phyloP scores from a whole-genome alignment of 805 yeast genomes.

The Wickerhamomyces sydowiorum region DNA sequence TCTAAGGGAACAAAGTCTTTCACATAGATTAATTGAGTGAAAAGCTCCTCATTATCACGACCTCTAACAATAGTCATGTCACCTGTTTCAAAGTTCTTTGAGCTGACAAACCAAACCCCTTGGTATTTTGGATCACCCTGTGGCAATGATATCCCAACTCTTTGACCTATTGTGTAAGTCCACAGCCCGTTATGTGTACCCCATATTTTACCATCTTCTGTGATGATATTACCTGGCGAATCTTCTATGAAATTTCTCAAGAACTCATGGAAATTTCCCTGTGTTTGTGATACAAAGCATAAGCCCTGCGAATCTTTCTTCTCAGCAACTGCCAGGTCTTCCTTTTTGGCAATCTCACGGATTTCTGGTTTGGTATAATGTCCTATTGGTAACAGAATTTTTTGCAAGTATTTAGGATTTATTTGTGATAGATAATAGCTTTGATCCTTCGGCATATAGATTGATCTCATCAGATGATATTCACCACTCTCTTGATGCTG shows the following conservation, averaged over 20 bases:
- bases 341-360: conserved; percentile 54
- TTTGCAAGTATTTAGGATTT: conserved; percentile 34
- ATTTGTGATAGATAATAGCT: conserved; percentile 83
- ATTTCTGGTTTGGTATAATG: conserved; percentile 70
- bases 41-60: conserved; percentile 50
- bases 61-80: conserved; percentile 79
- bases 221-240: conserved; percentile 74
- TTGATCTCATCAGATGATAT: conserved; percentile 50
- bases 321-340: conserved; percentile 53
- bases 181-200: conserved; percentile 85
- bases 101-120: conserved; percentile 87
- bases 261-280: conserved; percentile 63
- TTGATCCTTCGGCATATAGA: conserved; percentile 70
- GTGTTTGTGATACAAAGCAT: conserved; percentile 73
- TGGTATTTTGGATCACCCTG: conserved; percentile 72
- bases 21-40: conserved; percentile 35
- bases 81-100: conserved; percentile 56
- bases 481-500: conserved; percentile 25
- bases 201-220: conserved; percentile 67
- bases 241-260: conserved; percentile 68
- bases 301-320: conserved; percentile 94
- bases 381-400: conserved; percentile 76
- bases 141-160: conserved; percentile 75
- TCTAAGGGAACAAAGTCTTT: conserved; percentile 27
- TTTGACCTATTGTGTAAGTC: conserved; percentile 95